These are phyloP conservation scores for Thielaviopsis euricoi DNA, from an alignment of 2,329 filamentous ascomycete genomes.

Conservation along the genomic window DNA sequence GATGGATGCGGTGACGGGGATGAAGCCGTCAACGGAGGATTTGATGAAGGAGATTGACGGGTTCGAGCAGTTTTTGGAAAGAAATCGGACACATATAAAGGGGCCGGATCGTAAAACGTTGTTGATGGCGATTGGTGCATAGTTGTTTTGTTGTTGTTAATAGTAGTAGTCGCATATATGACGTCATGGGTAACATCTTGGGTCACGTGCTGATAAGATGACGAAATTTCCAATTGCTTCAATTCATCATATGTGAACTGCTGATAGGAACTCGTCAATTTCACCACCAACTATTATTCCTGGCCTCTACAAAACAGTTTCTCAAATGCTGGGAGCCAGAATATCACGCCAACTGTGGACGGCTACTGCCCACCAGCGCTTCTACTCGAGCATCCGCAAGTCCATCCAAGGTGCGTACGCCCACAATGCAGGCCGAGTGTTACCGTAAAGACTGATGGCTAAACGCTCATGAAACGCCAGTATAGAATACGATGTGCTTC, in stretches of 20 bases:
- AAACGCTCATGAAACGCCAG: not conserved
- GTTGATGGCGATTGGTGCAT: not conserved
- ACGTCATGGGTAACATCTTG: not conserved
- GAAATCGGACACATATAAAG: not conserved
- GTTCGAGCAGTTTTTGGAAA: slow-evolving; percentile 1
- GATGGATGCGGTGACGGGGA: not conserved
- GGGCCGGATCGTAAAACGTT: slow-evolving; percentile 3
- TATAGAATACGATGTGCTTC: slow-evolving; percentile 25
- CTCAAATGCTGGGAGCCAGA: not conserved
- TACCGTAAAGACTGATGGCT: not conserved
- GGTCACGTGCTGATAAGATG: slow-evolving; percentile 10
- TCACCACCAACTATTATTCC: not conserved
- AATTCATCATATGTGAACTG: not conserved
- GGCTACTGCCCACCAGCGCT: not conserved
- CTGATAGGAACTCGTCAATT: not conserved
- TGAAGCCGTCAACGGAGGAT: not conserved
- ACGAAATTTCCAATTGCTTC: slow-evolving; percentile 1
- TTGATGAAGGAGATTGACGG: slow-evolving; percentile 1
- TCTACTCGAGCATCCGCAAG: slow-evolving; percentile 6
- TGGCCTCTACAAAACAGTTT: not conserved
- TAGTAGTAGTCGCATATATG: not conserved
- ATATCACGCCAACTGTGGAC: not conserved
- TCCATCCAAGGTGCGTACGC: slow-evolving; percentile 20
- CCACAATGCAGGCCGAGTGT: slow-evolving; percentile 54
- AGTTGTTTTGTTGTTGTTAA: not conserved